phyloP scores from a whole-genome alignment of 2,329 filamentous ascomycete genomes.

The Biscogniauxia mediterranea region DNA sequence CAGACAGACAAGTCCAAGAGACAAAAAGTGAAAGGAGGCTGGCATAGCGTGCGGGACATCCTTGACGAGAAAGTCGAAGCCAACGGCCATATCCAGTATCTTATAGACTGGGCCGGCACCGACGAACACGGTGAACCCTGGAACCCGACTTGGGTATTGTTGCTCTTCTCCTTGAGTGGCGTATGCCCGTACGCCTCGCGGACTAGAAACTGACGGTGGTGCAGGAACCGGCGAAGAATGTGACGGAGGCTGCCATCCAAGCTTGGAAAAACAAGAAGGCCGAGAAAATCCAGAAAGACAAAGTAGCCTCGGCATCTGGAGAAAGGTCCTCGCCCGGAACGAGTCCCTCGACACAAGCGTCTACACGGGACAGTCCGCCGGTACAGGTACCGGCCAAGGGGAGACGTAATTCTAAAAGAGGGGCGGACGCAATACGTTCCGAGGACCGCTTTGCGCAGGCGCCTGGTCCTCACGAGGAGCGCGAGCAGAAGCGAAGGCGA shows the following conservation, averaged over 20 bases:
- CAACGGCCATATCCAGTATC: slow-evolving; percentile 40
- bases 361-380: slow-evolving; percentile 11
- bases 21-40: slow-evolving; percentile 15
- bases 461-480: slow-evolving; percentile 2
- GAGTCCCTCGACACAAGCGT: slow-evolving; percentile 6
- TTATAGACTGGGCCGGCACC: slow-evolving; percentile 54
- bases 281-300: too few relatives aligned
- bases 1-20: slow-evolving; percentile 7
- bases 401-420: not conserved
- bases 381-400: slow-evolving; percentile 5
- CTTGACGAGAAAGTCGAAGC: slow-evolving; percentile 34
- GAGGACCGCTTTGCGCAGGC: slow-evolving; percentile 2
- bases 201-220: slow-evolving; percentile 8
- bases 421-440: slow-evolving; percentile 1
- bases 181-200: too few relatives aligned
- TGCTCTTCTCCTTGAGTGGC: slow-evolving; percentile 5
- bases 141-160: slow-evolving; percentile 49
- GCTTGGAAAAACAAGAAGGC: slow-evolving; percentile 25
- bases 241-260: slow-evolving; percentile 23
- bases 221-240: slow-evolving; percentile 28
- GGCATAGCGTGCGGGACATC: slow-evolving; percentile 36
- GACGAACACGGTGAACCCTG: slow-evolving; percentile 49
- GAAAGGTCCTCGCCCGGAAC: slow-evolving; percentile 6
- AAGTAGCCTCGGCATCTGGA: slow-evolving; percentile 4
- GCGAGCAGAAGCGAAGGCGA: slow-evolving; percentile 6